Conservation (phyloP, 192 early-diverging fungal species). For the Backusella tarrabulga region DNA sequence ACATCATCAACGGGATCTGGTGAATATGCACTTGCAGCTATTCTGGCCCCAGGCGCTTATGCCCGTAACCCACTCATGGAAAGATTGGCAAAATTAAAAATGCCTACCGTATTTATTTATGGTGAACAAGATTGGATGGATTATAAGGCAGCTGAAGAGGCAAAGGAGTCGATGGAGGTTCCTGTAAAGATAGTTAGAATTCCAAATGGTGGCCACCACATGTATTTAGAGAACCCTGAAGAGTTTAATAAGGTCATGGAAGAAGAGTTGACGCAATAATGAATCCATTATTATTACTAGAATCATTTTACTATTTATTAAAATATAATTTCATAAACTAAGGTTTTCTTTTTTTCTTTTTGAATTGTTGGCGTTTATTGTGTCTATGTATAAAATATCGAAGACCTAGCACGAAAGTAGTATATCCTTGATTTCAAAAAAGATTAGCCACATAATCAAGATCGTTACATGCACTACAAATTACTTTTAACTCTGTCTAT, state of each 20-base stretch:
- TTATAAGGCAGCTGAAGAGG: slow-evolving; percentile 64
- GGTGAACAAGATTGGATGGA: slow-evolving; percentile 84
- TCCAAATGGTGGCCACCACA: slow-evolving; percentile 64
- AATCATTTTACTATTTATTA: too few relatives aligned
- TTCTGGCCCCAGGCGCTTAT: slow-evolving; percentile 78
- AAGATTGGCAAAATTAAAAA: slow-evolving; percentile 54
- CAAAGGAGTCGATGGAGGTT: slow-evolving; percentile 53
- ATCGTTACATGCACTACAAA: too few relatives aligned
- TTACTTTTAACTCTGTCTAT: too few relatives aligned
- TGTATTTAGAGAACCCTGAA: slow-evolving; percentile 84
- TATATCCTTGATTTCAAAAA: too few relatives aligned
- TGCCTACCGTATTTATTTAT: slow-evolving; percentile 71
- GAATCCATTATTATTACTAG: too few relatives aligned
- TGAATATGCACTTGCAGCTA: slow-evolving; percentile 77
- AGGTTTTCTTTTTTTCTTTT: too few relatives aligned
- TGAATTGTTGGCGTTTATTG: too few relatives aligned
- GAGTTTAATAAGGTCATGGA: slow-evolving; percentile 68
- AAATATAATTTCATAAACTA: too few relatives aligned
- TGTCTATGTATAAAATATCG: too few relatives aligned
- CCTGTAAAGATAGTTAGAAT: slow-evolving; percentile 47
- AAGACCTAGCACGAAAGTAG: too few relatives aligned
- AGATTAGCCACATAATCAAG: too few relatives aligned
- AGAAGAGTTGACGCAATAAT: slow-evolving; percentile 6
- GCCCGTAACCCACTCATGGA: slow-evolving; percentile 73
- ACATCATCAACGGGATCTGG: slow-evolving; percentile 73